Conservation (phyloP, 176 grass and related monocot species). For the Carex cristatella region DNA sequence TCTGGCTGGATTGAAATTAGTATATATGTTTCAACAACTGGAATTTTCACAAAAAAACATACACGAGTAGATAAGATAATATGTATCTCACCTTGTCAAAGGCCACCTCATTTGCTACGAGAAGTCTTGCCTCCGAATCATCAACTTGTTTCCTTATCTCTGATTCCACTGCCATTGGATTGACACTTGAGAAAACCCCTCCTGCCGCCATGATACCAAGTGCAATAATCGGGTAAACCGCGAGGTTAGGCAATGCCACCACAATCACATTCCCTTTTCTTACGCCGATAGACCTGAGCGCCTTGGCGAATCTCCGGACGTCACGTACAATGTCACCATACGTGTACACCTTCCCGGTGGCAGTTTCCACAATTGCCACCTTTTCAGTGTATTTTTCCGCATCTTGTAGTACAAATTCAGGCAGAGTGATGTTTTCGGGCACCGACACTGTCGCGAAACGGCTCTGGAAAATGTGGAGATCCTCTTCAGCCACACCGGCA, state of each 20-base stretch:
- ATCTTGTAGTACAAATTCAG: constrained; percentile 63
- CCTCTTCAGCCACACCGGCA: constrained; percentile 17
- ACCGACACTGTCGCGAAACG: constrained; percentile 42
- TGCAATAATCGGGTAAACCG: constrained; percentile 58
- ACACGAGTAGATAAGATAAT: neutral
- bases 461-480: constrained; percentile 72
- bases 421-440: constrained; percentile 60
- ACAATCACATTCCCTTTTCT: constrained; percentile 66
- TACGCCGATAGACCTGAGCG: constrained; percentile 55
- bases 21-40: neutral
- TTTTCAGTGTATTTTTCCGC: constrained; percentile 49
- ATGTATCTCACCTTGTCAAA: constrained; percentile 41
- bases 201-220: constrained; percentile 70
- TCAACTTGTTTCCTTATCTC: constrained; percentile 82
- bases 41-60: neutral
- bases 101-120: constrained; percentile 47
- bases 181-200: constrained; percentile 72
- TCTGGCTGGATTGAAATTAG: neutral
- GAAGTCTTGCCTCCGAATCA: constrained; percentile 61
- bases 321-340: constrained; percentile 52
- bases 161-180: constrained; percentile 37
- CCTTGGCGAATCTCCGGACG: constrained; percentile 50
- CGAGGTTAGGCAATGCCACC: constrained; percentile 71
- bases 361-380: constrained; percentile 56
- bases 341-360: constrained; percentile 51